phyloP scores from a whole-genome alignment of 192 early-diverging fungal genomes.

The Umbelopsis isabellina region DNA sequence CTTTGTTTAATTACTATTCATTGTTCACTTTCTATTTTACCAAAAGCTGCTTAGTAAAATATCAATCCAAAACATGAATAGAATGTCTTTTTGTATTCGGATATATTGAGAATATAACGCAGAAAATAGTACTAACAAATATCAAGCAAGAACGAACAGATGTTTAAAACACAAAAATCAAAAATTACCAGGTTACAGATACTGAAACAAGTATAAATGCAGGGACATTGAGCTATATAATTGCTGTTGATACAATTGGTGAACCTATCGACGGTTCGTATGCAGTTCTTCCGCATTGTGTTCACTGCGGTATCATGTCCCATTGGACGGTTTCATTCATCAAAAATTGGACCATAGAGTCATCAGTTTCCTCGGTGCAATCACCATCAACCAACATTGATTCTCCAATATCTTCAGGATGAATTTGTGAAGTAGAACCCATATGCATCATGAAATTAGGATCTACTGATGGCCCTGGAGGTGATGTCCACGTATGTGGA shows the following conservation, averaged over 20 bases:
- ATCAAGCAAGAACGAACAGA: no score
- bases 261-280: background rate
- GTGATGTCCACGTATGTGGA: conserved; percentile 11
- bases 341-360: conserved; percentile 15
- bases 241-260: background rate
- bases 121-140: no score
- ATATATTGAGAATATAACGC: background rate
- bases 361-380: background rate
- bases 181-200: no score
- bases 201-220: no score
- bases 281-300: background rate
- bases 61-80: no score
- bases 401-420: background rate
- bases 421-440: background rate
- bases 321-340: conserved; percentile 10
- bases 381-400: conserved; percentile 10
- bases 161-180: no score
- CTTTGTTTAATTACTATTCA: no score
- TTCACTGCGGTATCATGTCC: conserved; percentile 10
- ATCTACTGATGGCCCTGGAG: conserved; percentile 3
- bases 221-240: no score
- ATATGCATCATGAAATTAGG: background rate
- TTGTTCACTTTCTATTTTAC: no score
- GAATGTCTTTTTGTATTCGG: background rate
- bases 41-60: no score